Conservation (phyloP, 345 rosid genomes). For the Durio zibethinus region DNA sequence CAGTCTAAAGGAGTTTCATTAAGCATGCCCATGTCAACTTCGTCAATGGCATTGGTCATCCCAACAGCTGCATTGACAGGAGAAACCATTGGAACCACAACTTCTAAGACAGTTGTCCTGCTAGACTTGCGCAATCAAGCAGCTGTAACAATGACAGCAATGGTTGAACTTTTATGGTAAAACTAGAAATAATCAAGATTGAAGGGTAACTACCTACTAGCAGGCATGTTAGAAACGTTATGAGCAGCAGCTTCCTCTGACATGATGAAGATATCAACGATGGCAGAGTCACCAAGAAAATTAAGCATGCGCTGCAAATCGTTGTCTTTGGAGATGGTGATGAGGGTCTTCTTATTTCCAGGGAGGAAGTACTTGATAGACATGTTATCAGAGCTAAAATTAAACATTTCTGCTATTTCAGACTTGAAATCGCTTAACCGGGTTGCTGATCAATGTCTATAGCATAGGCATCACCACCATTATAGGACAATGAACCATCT, state of each 20-base stretch:
- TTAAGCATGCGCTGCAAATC: slow-evolving; percentile 81
- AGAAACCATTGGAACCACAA: slow-evolving; percentile 41
- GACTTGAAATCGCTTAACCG: slow-evolving; percentile 60
- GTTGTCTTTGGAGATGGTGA: slow-evolving; percentile 83
- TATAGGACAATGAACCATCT: slow-evolving; percentile 67
- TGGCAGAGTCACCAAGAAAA: slow-evolving; percentile 60
- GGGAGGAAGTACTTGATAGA: slow-evolving; percentile 84
- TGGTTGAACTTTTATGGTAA: background rate
- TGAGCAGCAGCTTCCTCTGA: slow-evolving; percentile 57
- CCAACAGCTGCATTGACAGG: slow-evolving; percentile 40
- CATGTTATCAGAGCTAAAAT: slow-evolving; percentile 47
- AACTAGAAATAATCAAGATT: background rate
- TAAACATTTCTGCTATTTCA: slow-evolving; percentile 79
- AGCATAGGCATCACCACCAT: slow-evolving; percentile 86
- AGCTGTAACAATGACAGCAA: slow-evolving; percentile 7
- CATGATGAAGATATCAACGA: slow-evolving; percentile 61
- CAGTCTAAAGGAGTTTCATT: slow-evolving; percentile 43
- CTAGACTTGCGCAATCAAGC: slow-evolving; percentile 53
- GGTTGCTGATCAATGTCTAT: slow-evolving; percentile 65
- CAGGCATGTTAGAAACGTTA: slow-evolving; percentile 56
- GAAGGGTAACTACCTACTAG: slow-evolving; percentile 54
- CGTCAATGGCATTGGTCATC: slow-evolving; percentile 21
- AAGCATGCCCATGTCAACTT: slow-evolving; percentile 28
- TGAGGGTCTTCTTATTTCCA: slow-evolving; percentile 80
- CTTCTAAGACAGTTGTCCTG: slow-evolving; percentile 60